These are phyloP conservation scores for Amniculicola lignicola DNA, from an alignment of 495 filamentous ascomycete species.

Conservation along the genomic window DNA sequence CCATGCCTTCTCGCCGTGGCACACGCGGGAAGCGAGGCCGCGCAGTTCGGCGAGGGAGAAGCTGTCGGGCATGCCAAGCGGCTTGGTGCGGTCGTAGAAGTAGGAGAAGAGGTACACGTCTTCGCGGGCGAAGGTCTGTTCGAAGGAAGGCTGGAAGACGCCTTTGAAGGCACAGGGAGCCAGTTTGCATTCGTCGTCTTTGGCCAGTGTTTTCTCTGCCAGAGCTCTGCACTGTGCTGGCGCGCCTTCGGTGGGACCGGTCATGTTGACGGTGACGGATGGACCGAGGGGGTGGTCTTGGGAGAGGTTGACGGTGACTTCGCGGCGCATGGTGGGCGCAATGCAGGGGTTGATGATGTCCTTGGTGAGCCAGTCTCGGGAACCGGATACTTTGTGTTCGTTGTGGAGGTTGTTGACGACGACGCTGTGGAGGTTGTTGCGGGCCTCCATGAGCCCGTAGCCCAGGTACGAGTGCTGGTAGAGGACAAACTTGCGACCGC, in stretches of 20 bases:
- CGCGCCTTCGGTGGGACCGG: constrained; percentile 66
- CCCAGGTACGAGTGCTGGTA: constrained; percentile 98
- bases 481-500: constrained; percentile 84
- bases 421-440: constrained; percentile 73
- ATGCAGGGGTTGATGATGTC: constrained; percentile 88
- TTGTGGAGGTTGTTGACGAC: constrained; percentile 62
- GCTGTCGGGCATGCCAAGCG: constrained; percentile 91
- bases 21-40: constrained; percentile 79
- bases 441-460: constrained; percentile 93
- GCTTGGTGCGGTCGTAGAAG: constrained; percentile 90
- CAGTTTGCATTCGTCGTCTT: constrained; percentile 76
- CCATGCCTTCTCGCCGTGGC: constrained; percentile 74
- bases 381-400: constrained; percentile 46
- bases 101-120: constrained; percentile 96
- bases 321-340: constrained; percentile 67
- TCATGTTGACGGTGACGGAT: constrained; percentile 72
- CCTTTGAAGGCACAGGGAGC: constrained; percentile 97
- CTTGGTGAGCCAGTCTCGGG: constrained; percentile 54
- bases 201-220: constrained; percentile 85
- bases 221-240: constrained; percentile 85
- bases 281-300: constrained; percentile 60
- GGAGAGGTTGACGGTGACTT: constrained; percentile 64
- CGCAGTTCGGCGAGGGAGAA: constrained; percentile 87
- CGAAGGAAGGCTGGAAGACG: constrained; percentile 87
- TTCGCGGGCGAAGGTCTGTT: constrained; percentile 86